Percentiles rank a stretch among this genome's conserved stretches.
Evolutionary conservation across 2,329 filamentous ascomycete species (phyloP).

Genomic region (Penicillium freii): DNA sequence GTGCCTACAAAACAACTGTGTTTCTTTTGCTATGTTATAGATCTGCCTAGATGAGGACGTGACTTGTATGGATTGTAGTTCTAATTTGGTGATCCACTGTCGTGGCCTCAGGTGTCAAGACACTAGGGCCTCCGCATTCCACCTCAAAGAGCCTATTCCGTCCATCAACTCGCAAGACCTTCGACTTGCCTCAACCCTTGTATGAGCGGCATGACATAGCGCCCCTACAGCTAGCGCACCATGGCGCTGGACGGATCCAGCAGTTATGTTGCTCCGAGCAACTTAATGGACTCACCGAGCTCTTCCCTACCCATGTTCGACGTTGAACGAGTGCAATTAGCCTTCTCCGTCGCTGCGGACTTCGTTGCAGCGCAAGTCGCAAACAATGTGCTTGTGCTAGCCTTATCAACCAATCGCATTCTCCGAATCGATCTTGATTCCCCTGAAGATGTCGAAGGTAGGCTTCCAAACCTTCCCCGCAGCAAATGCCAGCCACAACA

Average conservation of each 20-base stretch:
- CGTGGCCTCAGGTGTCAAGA: conserved; percentile 9
- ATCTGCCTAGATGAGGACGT: not conserved
- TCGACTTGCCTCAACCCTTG: conserved; percentile 15
- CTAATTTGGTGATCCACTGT: not conserved
- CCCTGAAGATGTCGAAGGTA: conserved; percentile 91
- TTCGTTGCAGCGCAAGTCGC: conserved; percentile 96
- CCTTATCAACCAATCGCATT: conserved; percentile 87
- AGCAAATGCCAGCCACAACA: conserved; percentile 6
- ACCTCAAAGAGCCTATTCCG: conserved; percentile 23
- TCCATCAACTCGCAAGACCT: conserved; percentile 7
- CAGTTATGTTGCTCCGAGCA: conserved; percentile 69
- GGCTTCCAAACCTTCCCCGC: conserved; percentile 21
- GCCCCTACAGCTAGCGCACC: conserved; percentile 33
- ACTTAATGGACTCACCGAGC: conserved; percentile 59
- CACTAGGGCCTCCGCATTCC: conserved; percentile 15
- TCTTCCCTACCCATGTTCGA: conserved; percentile 82
- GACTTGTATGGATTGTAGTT: not conserved
- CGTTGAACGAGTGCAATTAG: conserved; percentile 85
- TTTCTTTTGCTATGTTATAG: not conserved
- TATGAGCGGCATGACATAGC: conserved; percentile 33
- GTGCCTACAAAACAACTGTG: not conserved
- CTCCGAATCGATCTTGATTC: conserved; percentile 91
- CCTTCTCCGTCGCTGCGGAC: conserved; percentile 90
- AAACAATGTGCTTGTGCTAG: conserved; percentile 93
- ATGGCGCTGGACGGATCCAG: conserved; percentile 71